Percentiles rank a stretch among this genome's conserved stretches.
These are phyloP conservation scores for Astrothelium subdiscretum DNA, from an alignment of 495 filamentous ascomycete species.

Conservation along the genomic window DNA sequence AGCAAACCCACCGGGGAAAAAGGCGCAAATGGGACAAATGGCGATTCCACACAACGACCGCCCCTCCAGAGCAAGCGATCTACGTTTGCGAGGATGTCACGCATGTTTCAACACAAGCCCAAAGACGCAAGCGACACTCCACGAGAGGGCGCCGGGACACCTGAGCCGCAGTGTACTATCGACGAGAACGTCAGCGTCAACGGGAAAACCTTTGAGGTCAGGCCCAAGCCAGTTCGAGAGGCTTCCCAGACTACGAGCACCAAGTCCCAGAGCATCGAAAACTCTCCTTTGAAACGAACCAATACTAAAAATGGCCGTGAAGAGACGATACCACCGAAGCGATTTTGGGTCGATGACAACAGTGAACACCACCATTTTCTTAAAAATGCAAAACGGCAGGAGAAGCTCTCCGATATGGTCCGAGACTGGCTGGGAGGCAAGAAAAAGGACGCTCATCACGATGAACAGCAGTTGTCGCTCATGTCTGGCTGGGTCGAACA, in stretches of 20 bases:
- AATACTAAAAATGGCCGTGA: conserved; percentile 22
- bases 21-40: background rate
- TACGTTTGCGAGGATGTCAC: conserved; percentile 4
- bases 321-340: conserved; percentile 30
- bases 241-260: conserved; percentile 11
- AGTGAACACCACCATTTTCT: conserved; percentile 78
- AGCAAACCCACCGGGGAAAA: background rate
- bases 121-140: conserved; percentile 17
- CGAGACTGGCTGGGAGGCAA: conserved; percentile 67
- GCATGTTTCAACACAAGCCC: conserved; percentile 27
- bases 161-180: conserved; percentile 6
- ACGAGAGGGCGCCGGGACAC: background rate
- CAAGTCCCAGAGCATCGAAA: conserved; percentile 11
- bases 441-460: conserved; percentile 56
- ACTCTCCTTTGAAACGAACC: conserved; percentile 19
- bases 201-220: background rate
- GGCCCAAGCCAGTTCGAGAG: conserved; percentile 15
- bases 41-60: background rate
- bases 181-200: conserved; percentile 4
- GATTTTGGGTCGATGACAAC: conserved; percentile 49
- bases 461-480: conserved; percentile 77
- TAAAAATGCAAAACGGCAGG: conserved; percentile 77
- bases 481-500: conserved; percentile 96
- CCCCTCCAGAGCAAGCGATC: background rate
- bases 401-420: conserved; percentile 89